These are phyloP conservation scores for Skeletonema marinoi DNA, from an alignment of 108 stramenopile species.

Conservation along the genomic window DNA sequence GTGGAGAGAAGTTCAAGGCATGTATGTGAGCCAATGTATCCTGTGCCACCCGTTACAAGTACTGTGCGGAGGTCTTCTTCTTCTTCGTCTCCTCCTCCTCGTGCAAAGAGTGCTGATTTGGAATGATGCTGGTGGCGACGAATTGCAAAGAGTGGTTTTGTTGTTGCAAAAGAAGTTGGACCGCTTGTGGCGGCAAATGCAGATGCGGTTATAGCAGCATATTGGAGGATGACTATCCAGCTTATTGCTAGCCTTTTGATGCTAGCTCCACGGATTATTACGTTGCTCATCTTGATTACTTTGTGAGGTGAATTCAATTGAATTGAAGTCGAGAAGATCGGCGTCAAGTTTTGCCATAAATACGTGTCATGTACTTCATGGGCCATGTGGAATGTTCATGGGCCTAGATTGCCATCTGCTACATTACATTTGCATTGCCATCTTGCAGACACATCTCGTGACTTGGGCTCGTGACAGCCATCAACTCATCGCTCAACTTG, in stretches of 20 bases:
- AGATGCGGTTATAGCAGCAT: slow-evolving; percentile 13
- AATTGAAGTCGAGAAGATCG: background rate
- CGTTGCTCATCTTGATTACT: background rate
- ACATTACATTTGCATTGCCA: too few relatives aligned
- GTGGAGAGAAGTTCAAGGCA: slow-evolving; percentile 91
- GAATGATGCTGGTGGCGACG: background rate
- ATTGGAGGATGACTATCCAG: slow-evolving; percentile 12
- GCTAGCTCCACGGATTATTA: background rate
- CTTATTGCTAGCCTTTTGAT: slow-evolving; percentile 2
- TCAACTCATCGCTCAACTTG: background rate
- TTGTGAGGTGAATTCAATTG: background rate
- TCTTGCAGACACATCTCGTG: too few relatives aligned
- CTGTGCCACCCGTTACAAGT: slow-evolving; percentile 96
- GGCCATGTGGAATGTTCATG: background rate
- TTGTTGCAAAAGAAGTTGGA: background rate
- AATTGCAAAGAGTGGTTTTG: background rate
- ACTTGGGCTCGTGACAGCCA: background rate
- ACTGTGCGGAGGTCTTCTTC: slow-evolving; percentile 63
- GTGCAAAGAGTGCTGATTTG: slow-evolving; percentile 1
- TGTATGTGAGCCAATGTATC: slow-evolving; percentile 99
- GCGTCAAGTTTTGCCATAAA: background rate
- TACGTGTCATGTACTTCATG: background rate
- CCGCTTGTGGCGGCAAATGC: slow-evolving; percentile 13
- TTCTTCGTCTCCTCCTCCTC: background rate
- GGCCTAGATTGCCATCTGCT: background rate